phyloP scores from a whole-genome alignment of 1,284 basidiomycete genomes.

The Tranzscheliella williamsii region DNA sequence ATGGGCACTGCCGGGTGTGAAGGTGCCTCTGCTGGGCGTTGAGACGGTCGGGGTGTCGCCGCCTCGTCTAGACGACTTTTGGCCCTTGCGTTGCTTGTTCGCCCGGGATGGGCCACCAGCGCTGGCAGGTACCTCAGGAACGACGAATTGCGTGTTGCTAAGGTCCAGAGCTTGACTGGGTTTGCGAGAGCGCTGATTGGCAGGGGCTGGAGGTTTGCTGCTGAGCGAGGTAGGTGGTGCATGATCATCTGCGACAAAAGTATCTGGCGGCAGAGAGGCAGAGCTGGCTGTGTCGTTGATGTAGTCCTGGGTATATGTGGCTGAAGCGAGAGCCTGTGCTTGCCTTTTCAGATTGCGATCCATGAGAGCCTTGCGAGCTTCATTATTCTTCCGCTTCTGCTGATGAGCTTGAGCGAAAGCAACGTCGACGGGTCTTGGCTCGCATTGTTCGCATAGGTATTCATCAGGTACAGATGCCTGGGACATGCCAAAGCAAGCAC shows the following conservation, averaged over 20 bases:
- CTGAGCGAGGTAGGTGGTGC: too few relatives aligned
- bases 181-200: slow-evolving; percentile 25
- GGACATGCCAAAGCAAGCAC: slow-evolving; percentile 73
- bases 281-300: slow-evolving; percentile 7
- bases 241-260: too few relatives aligned
- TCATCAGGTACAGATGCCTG: slow-evolving; percentile 71
- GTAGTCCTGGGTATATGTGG: slow-evolving; percentile 12
- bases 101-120: slow-evolving; percentile 9
- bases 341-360: slow-evolving; percentile 38
- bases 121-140: slow-evolving; percentile 35
- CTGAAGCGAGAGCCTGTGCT: slow-evolving; percentile 21
- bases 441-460: slow-evolving; percentile 63
- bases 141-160: slow-evolving; percentile 37
- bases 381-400: slow-evolving; percentile 51
- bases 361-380: slow-evolving; percentile 49
- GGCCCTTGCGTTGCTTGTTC: slow-evolving; percentile 27
- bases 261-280: too few relatives aligned
- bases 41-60: slow-evolving; percentile 25
- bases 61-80: slow-evolving; percentile 18
- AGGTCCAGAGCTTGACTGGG: slow-evolving; percentile 43
- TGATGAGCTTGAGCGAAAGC: slow-evolving; percentile 53
- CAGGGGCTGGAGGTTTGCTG: slow-evolving; percentile 2
- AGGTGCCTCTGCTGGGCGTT: slow-evolving; percentile 20
- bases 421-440: slow-evolving; percentile 53
- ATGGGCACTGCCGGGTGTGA: slow-evolving; percentile 22